Evolutionary conservation across 306 rosid genomes (phyloP).

Genomic region (Betula pendula): DNA sequence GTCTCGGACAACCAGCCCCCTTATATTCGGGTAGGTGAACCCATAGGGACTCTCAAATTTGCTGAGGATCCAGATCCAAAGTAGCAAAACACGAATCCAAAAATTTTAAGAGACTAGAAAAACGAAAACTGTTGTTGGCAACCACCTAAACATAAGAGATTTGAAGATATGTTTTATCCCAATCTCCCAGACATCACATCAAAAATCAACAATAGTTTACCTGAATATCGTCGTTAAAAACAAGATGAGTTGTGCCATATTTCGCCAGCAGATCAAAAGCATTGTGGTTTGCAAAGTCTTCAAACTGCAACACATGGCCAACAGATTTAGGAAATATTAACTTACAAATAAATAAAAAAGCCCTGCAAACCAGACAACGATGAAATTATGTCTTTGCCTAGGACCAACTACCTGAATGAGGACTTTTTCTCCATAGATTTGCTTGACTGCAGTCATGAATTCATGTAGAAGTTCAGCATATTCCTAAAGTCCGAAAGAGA

Average conservation of each 20-base stretch:
- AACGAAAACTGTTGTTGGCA: no score
- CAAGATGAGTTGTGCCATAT: slow-evolving; percentile 89
- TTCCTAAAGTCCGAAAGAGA: slow-evolving; percentile 51
- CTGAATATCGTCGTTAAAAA: slow-evolving; percentile 95
- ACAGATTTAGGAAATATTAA: slow-evolving; percentile 28
- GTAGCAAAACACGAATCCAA: no score
- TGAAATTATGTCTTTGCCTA: slow-evolving; percentile 19
- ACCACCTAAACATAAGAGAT: not conserved
- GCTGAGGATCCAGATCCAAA: no score
- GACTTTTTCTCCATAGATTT: slow-evolving; percentile 84
- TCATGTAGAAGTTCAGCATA: slow-evolving; percentile 80
- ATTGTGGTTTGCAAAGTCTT: slow-evolving; percentile 99
- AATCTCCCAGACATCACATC: slow-evolving; percentile 5
- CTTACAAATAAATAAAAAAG: slow-evolving; percentile 9
- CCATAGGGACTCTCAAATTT: no score
- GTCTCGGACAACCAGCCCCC: no score
- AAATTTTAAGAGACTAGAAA: no score
- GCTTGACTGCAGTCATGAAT: slow-evolving; percentile 90
- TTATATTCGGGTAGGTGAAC: no score
- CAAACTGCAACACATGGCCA: slow-evolving; percentile 60
- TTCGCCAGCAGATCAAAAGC: slow-evolving; percentile 89
- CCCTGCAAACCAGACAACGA: slow-evolving; percentile 2
- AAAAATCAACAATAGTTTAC: slow-evolving; percentile 35
- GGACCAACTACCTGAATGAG: slow-evolving; percentile 74
- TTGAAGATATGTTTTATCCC: not conserved